phyloP scores from a whole-genome alignment of 148 eudicot species.

The Persicaria tinctoria region DNA sequence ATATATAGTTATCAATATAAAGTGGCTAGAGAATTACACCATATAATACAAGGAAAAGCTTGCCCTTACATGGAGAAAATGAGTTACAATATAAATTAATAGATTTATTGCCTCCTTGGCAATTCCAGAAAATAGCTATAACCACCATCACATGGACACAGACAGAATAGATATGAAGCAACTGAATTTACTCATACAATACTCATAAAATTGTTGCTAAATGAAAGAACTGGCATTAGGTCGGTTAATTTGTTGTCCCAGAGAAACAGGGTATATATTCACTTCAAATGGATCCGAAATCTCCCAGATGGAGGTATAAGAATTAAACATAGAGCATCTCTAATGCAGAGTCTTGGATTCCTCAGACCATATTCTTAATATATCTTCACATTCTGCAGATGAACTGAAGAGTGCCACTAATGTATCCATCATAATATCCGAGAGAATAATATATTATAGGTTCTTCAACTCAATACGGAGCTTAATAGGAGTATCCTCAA shows the following conservation, averaged over 20 bases:
- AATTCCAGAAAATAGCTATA: conserved; percentile 44
- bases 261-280: no score
- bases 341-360: conserved; percentile 22
- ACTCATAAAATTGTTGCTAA: conserved; percentile 36
- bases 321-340: conserved; percentile 22
- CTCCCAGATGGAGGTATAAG: no score
- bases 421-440: conserved; percentile 26
- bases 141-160: conserved; percentile 39
- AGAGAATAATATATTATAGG: conserved; percentile 28
- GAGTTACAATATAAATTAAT: conserved; percentile 49
- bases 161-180: conserved; percentile 38
- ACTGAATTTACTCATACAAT: conserved; percentile 43
- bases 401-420: conserved; percentile 25
- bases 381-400: conserved; percentile 17
- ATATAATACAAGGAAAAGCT: conserved; percentile 25
- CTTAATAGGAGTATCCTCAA: conserved; percentile 29
- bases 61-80: conserved; percentile 57
- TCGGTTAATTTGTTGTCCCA: conserved; percentile 28
- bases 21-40: not conserved
- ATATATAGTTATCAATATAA: not conserved
- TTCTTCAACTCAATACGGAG: conserved; percentile 33
- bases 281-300: no score
- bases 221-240: conserved; percentile 30
- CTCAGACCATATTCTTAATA: conserved; percentile 20
- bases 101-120: conserved; percentile 44